These are phyloP conservation scores for Populus tremula DNA, from an alignment of 345 rosid genomes.

Conservation along the genomic window DNA sequence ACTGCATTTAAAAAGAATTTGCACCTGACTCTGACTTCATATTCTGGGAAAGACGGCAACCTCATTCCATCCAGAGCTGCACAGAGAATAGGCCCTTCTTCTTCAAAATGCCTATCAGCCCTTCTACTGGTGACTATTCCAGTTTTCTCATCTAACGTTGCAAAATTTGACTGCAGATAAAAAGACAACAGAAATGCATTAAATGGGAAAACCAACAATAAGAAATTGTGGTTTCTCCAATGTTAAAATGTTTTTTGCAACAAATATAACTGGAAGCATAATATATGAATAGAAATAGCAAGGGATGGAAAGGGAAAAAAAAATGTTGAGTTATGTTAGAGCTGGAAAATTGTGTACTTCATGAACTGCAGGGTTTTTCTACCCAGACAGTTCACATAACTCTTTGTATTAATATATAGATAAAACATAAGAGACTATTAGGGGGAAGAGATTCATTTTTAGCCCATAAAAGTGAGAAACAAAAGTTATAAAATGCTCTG, in stretches of 20 bases:
- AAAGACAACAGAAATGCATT: not conserved
- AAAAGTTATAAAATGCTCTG: not conserved
- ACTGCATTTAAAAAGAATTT: not conserved
- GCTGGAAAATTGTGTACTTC: not conserved
- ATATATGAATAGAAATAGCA: not conserved
- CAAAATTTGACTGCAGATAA: constrained; percentile 78
- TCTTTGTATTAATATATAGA: not conserved
- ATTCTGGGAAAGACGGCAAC: constrained; percentile 78
- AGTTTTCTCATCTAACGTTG: constrained; percentile 85
- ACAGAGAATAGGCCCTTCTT: constrained; percentile 95
- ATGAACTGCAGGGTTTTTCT: not conserved
- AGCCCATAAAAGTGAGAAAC: not conserved
- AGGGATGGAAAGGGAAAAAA: not conserved
- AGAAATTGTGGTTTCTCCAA: not conserved
- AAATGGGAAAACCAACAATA: not conserved
- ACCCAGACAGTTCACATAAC: not conserved
- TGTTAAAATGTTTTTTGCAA: not conserved
- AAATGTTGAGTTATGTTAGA: not conserved
- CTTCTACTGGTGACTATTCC: constrained; percentile 81
- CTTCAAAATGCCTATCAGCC: constrained; percentile 96
- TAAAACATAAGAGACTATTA: not conserved
- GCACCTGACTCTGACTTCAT: constrained; percentile 95
- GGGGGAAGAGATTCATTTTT: not conserved
- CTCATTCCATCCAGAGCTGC: constrained; percentile 87
- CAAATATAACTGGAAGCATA: constrained; percentile 1